phyloP scores from a whole-genome alignment of 768 basidiomycete species.

The Amylocystis lapponica region DNA sequence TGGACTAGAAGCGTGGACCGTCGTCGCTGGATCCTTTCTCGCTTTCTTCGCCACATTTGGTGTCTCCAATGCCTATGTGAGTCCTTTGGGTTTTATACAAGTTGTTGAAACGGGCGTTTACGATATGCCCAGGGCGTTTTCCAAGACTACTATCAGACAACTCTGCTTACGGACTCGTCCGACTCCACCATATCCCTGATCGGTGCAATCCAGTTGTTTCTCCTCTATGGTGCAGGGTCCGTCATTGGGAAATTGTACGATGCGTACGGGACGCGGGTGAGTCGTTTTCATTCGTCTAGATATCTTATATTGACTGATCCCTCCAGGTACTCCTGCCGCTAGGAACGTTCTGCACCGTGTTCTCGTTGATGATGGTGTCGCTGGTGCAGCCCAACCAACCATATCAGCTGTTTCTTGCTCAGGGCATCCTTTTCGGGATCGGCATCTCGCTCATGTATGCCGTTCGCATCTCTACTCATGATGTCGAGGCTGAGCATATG shows the following conservation, averaged over 20 bases:
- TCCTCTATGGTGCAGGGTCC: conserved; percentile 20
- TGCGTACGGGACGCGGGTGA: conserved; percentile 21
- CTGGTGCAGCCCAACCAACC: conserved; percentile 17
- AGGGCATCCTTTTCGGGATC: conserved; percentile 26
- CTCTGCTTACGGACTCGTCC: conserved; percentile 16
- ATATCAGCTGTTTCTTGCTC: conserved; percentile 27
- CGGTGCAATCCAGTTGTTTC: conserved; percentile 21
- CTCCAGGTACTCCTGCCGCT: conserved; percentile 16
- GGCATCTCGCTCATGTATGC: conserved; percentile 22
- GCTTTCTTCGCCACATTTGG: conserved; percentile 16
- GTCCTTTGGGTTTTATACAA: not conserved
- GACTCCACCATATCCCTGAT: conserved; percentile 23
- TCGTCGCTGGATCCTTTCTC: conserved; percentile 17
- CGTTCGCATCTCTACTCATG: too few species aligned
- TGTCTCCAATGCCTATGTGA: conserved; percentile 15
- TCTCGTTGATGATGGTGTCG: conserved; percentile 24
- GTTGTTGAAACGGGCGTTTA: not conserved
- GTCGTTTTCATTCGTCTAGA: not conserved
- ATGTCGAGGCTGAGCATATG: too few species aligned
- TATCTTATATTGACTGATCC: not conserved
- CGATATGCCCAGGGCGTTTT: conserved; percentile 20
- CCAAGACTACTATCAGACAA: conserved; percentile 21
- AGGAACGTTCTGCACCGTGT: conserved; percentile 18
- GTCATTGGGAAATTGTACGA: conserved; percentile 22
- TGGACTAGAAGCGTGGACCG: conserved; percentile 21